A percentile compares a stretch with the other conserved stretches of the same genome.
Conservation (phyloP, 78 protist genomes). For the Dictyostelium purpureum region DNA sequence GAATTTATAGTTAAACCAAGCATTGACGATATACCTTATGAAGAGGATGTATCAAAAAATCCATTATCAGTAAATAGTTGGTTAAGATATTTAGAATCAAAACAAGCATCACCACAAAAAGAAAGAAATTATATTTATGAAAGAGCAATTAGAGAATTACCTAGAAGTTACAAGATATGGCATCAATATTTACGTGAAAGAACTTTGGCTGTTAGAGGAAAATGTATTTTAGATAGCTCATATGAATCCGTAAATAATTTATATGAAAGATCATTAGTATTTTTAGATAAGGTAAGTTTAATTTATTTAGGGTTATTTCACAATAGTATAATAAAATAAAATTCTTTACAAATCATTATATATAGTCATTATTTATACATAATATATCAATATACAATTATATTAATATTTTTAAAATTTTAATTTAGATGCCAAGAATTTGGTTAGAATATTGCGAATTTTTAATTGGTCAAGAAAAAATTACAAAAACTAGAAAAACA, state of each 20-base stretch:
- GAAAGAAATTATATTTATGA: conserved; percentile 86
- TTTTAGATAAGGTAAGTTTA: conserved; percentile 89
- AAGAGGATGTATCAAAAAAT: conserved; percentile 84
- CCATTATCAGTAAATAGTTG: conserved; percentile 78
- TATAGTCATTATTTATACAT: neutral
- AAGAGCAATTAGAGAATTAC: conserved; percentile 90
- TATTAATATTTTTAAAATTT: neutral
- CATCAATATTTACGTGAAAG: conserved; percentile 83
- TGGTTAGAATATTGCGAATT: conserved; percentile 96
- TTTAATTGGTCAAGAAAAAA: conserved; percentile 80
- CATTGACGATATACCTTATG: conserved; percentile 81
- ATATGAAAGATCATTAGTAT: conserved; percentile 93
- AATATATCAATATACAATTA: neutral
- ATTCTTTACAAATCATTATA: neutral
- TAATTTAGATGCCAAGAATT: conserved; percentile 98
- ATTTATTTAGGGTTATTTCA: neutral
- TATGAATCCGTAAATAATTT: conserved; percentile 82
- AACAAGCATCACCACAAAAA: conserved; percentile 26
- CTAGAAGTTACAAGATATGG: conserved; percentile 97
- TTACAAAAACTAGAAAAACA: conserved; percentile 92
- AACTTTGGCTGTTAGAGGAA: conserved; percentile 21
- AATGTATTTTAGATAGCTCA: conserved; percentile 76
- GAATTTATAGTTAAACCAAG: neutral
- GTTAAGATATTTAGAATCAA: conserved; percentile 86
- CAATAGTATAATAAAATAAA: neutral